phyloP scores from a whole-genome alignment of 2,329 filamentous ascomycete genomes.

The Scolecobasidium constrictum region DNA sequence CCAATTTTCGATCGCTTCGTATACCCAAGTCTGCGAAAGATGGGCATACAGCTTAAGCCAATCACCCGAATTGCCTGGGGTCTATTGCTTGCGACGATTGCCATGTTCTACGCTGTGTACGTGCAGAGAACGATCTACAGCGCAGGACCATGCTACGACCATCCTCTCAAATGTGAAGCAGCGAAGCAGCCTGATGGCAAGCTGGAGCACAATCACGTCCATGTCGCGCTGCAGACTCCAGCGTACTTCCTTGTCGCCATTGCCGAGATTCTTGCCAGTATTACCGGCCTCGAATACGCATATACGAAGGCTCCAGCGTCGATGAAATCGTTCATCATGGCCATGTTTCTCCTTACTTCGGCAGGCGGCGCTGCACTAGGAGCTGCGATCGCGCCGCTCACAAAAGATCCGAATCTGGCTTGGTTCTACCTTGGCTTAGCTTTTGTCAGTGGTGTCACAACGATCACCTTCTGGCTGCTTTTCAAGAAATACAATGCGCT shows the following conservation, averaged over 20 bases:
- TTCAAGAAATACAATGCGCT: conserved; percentile 24
- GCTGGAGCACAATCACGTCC: conserved; percentile 29
- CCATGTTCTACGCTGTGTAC: conserved; percentile 45
- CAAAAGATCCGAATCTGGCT: conserved; percentile 52
- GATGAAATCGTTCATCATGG: conserved; percentile 39
- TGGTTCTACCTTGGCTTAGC: conserved; percentile 57
- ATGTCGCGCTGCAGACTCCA: conserved; percentile 34
- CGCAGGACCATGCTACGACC: conserved; percentile 41
- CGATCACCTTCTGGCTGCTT: conserved; percentile 41
- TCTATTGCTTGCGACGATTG: conserved; percentile 41
- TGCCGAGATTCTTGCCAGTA: conserved; percentile 34
- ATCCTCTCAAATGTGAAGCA: conserved; percentile 27
- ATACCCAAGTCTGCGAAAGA: conserved; percentile 33
- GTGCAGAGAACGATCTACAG: conserved; percentile 47
- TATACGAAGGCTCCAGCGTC: conserved; percentile 34
- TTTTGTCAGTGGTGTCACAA: conserved; percentile 35
- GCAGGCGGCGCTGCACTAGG: conserved; percentile 50
- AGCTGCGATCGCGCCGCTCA: conserved; percentile 48
- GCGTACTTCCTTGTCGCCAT: conserved; percentile 35
- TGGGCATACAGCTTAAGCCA: conserved; percentile 32
- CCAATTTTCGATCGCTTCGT: conserved; percentile 33
- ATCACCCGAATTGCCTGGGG: conserved; percentile 44
- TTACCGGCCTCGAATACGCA: conserved; percentile 35
- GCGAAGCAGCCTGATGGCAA: conserved; percentile 18
- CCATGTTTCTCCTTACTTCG: conserved; percentile 50